Base-by-base conservation (phyloP, 257 asterid species). In the Gardenia jasminoides region DNA sequence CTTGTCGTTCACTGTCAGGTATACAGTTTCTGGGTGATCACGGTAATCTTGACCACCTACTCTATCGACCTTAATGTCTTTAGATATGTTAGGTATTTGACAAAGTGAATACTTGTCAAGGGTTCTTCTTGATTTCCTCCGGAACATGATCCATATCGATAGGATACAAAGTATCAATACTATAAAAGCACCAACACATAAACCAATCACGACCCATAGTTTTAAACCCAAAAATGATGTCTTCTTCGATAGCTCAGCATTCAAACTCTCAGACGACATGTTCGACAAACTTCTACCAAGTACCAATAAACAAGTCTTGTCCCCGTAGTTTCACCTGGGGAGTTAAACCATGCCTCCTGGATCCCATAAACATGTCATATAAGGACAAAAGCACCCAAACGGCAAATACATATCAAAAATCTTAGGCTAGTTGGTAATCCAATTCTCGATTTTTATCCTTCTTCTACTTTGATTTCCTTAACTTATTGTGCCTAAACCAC, bases 201-300 rank as follows among this genome's bases (percentile, higher is more conserved):
- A 68, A 66, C 98, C 92, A 12, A 95, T 87, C 41, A 93, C 84
- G 85, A 90, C 97, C 99, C 99, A 95, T 31, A 95, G 87, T 79
- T 92, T 95, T 52, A 95, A 85, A 77, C 86, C 86, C 78, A 93
- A 91, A 68, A 92, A 91, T 3, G 87, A 74, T 68, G 89, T 86
- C 83, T 84, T 92, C 83, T 86, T 90, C 1, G 94, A 89, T 79
- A 92, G 79, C 69, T 86, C 90, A 13, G 93, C 67, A 71, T 90
- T 86, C 71, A 95, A 84, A 62, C 75, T 80, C 47, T 78, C 91
- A 2, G 96, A 87, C 30, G 94, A 66, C 98, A 94, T 94, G 84
- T 88, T 86, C 84, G 7, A 72, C 76, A 31, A 82, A 48, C 68
- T 28, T 52, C 73, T 77, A 9, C 47, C n/a, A 11, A 82, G 28